phyloP scores from a whole-genome alignment of 179 eudicot genomes.

The Vitellaria paradoxa region DNA sequence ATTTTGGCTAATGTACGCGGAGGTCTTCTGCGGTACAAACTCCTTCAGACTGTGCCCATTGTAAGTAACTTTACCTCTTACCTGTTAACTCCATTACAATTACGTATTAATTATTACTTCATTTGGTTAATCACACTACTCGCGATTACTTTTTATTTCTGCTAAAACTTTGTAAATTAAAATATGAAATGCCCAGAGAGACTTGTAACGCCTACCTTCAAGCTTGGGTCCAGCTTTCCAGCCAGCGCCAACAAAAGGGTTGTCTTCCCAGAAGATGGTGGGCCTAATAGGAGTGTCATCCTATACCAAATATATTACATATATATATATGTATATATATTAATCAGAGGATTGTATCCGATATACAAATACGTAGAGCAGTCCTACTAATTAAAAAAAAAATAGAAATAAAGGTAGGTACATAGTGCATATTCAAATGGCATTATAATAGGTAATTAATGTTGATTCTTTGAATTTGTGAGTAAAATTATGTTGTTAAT shows the following conservation, averaged over 20 bases:
- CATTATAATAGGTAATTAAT: too few species aligned
- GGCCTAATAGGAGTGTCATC: conserved; percentile 54
- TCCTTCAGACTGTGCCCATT: conserved; percentile 36
- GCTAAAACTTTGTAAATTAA: too few species aligned
- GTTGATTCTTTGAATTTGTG: too few species aligned
- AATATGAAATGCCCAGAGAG: too few species aligned
- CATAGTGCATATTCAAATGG: too few species aligned
- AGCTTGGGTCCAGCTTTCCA: conserved; percentile 42
- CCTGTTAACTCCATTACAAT: conserved; percentile 12
- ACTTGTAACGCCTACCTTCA: conserved; percentile 26
- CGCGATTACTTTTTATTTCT: too few species aligned
- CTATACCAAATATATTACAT: conserved; percentile 18
- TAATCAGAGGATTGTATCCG: too few species aligned
- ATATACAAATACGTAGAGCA: too few species aligned
- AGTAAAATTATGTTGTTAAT: too few species aligned
- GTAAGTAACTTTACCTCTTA: conserved; percentile 37
- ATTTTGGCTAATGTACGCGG: conserved; percentile 48
- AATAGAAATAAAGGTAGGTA: neutral
- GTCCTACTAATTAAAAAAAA: neutral
- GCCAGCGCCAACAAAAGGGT: conserved; percentile 53
- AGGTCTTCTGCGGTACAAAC: conserved; percentile 39
- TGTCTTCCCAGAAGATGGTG: conserved; percentile 56
- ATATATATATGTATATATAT: too few species aligned
- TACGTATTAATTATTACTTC: too few species aligned
- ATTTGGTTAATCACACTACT: too few species aligned